These are phyloP conservation scores for Citrus mangshanensis DNA, from an alignment of 345 rosid genomes.

Conservation along the genomic window DNA sequence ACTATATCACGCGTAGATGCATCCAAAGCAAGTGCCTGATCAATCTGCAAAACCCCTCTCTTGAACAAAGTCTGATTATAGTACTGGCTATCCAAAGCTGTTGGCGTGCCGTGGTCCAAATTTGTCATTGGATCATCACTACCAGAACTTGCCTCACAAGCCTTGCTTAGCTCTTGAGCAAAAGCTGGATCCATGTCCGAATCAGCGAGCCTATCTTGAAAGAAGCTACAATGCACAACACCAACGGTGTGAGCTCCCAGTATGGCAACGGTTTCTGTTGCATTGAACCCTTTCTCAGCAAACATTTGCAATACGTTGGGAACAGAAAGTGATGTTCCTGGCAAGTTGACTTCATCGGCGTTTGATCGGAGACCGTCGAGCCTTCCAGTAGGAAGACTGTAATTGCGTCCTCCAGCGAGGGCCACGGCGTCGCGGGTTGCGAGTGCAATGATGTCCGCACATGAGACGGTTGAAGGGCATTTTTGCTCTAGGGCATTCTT, in stretches of 20 bases:
- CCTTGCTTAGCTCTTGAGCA: conserved; percentile 30
- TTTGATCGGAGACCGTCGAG: conserved; percentile 57
- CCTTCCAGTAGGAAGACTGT: conserved; percentile 51
- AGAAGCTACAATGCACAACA: conserved; percentile 54
- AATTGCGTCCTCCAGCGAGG: conserved; percentile 53
- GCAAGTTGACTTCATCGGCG: conserved; percentile 47
- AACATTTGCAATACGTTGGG: conserved; percentile 31
- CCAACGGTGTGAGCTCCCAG: conserved; percentile 77
- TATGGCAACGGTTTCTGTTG: conserved; percentile 63
- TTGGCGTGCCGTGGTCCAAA: conserved; percentile 55
- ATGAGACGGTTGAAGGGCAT: conserved; percentile 67
- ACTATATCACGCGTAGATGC: conserved; percentile 38
- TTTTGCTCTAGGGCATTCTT: conserved; percentile 51
- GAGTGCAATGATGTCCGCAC: conserved; percentile 60
- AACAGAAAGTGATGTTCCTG: conserved; percentile 44
- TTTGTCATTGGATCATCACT: conserved; percentile 35
- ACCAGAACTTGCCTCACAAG: conserved; percentile 26
- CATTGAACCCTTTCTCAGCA: conserved; percentile 35
- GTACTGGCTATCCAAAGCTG: conserved; percentile 41
- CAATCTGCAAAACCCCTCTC: conserved; percentile 57
- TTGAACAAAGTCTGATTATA: conserved; percentile 38
- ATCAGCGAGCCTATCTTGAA: conserved; percentile 51
- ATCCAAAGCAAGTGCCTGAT: conserved; percentile 47
- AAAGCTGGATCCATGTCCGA: conserved; percentile 46
- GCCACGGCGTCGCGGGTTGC: conserved; percentile 62